A percentile compares a stretch with the other conserved stretches of the same genome.
phyloP scores from a whole-genome alignment of 352 stramenopile genomes.

The Pythium aphanidermatum region DNA sequence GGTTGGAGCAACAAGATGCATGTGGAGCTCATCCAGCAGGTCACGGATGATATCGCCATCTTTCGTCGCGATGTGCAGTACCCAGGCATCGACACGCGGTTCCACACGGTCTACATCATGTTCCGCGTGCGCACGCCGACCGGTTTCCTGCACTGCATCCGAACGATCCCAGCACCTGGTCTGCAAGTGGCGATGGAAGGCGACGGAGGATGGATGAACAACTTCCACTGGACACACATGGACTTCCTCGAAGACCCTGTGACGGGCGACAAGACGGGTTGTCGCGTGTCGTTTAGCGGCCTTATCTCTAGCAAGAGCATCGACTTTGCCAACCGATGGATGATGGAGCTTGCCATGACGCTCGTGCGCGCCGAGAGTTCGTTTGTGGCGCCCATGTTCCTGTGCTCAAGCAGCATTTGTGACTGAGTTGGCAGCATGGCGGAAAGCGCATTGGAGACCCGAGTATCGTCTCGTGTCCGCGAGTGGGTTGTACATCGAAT shows the following conservation, averaged over 20 bases:
- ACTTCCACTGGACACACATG: conserved; percentile 27
- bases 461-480: not conserved
- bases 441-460: not conserved
- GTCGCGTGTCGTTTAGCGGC: conserved; percentile 17
- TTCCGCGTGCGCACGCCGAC: conserved; percentile 19
- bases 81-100: conserved; percentile 14
- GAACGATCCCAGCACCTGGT: conserved; percentile 16
- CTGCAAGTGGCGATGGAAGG: conserved; percentile 12
- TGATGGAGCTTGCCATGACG: conserved; percentile 24
- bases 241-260: conserved; percentile 14
- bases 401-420: conserved; percentile 1
- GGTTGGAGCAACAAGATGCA: conserved; percentile 23
- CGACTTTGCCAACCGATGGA: conserved; percentile 22
- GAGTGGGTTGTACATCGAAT: too few species aligned
- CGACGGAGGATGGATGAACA: conserved; percentile 25
- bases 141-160: conserved; percentile 23
- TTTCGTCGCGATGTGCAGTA: conserved; percentile 23
- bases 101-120: conserved; percentile 28
- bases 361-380: conserved; percentile 22
- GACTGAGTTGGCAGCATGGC: conserved; percentile 4
- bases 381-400: conserved; percentile 20
- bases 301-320: conserved; percentile 21
- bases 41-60: conserved; percentile 21
- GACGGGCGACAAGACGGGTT: conserved; percentile 14
- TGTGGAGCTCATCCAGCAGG: conserved; percentile 21